Percentiles rank a stretch among this genome's conserved stretches.
Conservation (phyloP, 345 rosid species). For the Adansonia digitata region DNA sequence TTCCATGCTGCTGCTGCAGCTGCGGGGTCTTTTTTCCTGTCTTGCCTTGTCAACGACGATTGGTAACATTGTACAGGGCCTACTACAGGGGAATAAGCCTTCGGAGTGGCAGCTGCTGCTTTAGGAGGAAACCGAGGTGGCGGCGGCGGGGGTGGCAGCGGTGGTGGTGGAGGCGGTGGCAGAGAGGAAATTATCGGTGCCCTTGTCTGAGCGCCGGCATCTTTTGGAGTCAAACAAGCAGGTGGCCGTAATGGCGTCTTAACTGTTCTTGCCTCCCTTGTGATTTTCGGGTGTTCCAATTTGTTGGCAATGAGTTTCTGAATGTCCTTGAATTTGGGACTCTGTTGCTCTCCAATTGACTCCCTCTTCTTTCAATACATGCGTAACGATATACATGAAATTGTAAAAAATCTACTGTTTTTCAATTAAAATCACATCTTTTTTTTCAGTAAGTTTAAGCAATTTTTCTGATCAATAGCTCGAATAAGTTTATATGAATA, state of each 20-base stretch:
- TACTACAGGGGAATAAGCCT: constrained; percentile 38
- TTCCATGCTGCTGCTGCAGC: constrained; percentile 19
- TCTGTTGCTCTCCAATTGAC: constrained; percentile 38
- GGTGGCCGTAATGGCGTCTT: constrained; percentile 18
- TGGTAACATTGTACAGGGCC: constrained; percentile 39
- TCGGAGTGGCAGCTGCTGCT: constrained; percentile 44
- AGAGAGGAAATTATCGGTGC: constrained; percentile 26
- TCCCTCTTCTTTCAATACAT: constrained; percentile 26
- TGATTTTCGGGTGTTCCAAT: constrained; percentile 46
- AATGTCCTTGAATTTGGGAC: constrained; percentile 62
- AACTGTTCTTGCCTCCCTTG: constrained; percentile 36
- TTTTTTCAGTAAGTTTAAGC: not conserved
- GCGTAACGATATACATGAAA: not conserved
- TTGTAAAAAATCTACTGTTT: not conserved
- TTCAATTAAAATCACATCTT: not conserved
- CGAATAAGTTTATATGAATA: not conserved
- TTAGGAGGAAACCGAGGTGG: constrained; percentile 44
- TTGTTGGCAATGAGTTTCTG: constrained; percentile 66
- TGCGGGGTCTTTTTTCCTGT: constrained; percentile 34
- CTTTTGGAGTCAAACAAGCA: constrained; percentile 27
- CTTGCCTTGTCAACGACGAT: constrained; percentile 45
- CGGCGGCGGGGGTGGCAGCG: constrained; percentile 42
- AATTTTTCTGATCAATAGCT: not conserved
- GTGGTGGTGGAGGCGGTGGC: constrained; percentile 35
- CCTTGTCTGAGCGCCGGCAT: constrained; percentile 18